Evolutionary conservation across 2,329 filamentous ascomycete genomes (phyloP), one percentile per base, ranked within the genome.

Genomic region (Botrytis galanthina): DNA sequence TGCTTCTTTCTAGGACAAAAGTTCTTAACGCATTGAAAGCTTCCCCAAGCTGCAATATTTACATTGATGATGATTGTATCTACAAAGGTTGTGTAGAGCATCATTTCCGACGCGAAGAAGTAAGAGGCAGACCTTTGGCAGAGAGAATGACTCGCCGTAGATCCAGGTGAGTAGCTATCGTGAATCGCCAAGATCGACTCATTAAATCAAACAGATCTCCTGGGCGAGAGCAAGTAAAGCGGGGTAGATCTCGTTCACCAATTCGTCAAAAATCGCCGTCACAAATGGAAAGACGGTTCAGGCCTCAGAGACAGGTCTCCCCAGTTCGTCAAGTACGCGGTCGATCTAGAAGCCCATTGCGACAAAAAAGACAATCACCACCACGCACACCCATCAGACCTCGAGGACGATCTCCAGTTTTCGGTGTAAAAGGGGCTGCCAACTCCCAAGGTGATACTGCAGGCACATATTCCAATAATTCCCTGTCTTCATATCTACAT

Each of bases 21-120:
- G 67, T 79, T 32, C 73, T 79, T 22, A 68, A 77, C 18, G 72
- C 76, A 7, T 70, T 79, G 42, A 78, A 78, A 46, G 72, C 48
- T n/a, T 74, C 73, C n/a, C 77, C 76, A 12, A 77, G 74, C 14
- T 73, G 73, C 35, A 74, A 77, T n/a, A 78, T 79, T 22, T 76
- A 39, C 42, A 59, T 78, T 22, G 71, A 78, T 62, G 75, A 72
- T 10, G n/a, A 74, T 29, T 76, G 77, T 35, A 78, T 79, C 20
- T 78, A 78, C 62, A 62, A 66, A 22, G 78, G 78, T n/a, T 71
- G 71, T 26, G 32, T 60, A 22, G 76, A 77, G 63, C 72, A 63
- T 46, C 70, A 75, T 54, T 77, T 77, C n/a, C 54, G 73, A 20
- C 70, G 46, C 12, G 35, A 72, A 10, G 61, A 74, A 18, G 54